Evolutionary conservation across 164 flowering plant species (phyloP), one percentile per base, ranked within the genome.

Genomic region (Warburgia ugandensis): DNA sequence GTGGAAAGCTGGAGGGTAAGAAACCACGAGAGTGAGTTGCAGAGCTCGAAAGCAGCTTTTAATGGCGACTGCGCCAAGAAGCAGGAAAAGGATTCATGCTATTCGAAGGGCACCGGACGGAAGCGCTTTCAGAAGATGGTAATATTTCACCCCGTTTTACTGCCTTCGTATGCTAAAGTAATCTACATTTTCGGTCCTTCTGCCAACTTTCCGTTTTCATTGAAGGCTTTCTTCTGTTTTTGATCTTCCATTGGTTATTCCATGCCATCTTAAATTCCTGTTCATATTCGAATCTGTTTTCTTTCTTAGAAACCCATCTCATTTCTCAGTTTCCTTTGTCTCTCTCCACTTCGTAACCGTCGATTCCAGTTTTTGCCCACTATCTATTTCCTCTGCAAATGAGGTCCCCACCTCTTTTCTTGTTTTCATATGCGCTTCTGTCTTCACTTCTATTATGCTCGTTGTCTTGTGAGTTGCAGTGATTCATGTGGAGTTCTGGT

Each of bases 71-170:
- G 17, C 23, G 13, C 23, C 26, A 3, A 40, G 46, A 27, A 20
- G 3, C 27, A 47, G 29, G 20, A 53, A 42, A 21, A 42, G 57
- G 33, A 16, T 52, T 36, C 26, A 27, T 20, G 55, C 57, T 28
- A 11, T 50, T 36, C 54, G 17, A 13, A 50, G 54, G 25, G 54
- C 43, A 2, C 31, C 43, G 11, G 29, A 22, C 20, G 57, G 57
- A 29, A 53, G 48, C 35, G 48, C 48, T 39, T 53, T 53, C 47
- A 16, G 21, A 32, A 54, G 30, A 31, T 54, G 57, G 57, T 54
- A 42, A 20, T 23, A 20, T 13, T 41, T 52, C 14, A 5, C 10
- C 45, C 16, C 11, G 23, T 25, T 7, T 45, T 19, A 22, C 25
- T 45, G 16, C 16, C 16, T 20, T 20, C 5, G 6, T 12, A 8